Conservation (phyloP, 805 yeast species). For the Lipomyces spencermartinsiae region DNA sequence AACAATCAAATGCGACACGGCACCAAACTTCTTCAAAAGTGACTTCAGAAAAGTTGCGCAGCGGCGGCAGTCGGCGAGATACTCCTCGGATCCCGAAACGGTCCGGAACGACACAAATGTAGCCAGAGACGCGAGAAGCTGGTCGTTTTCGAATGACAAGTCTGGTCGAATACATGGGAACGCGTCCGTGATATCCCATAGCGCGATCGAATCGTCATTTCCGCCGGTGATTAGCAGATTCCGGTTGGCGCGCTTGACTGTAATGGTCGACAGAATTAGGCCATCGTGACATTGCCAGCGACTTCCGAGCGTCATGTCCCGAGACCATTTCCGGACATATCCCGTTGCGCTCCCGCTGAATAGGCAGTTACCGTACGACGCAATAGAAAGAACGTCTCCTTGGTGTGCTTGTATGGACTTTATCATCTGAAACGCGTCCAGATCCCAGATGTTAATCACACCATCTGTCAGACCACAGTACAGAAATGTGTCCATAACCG, state of each 20-base stretch:
- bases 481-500: slow-evolving; percentile 67
- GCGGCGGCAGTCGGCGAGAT: slow-evolving; percentile 78
- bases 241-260: slow-evolving; percentile 51
- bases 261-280: slow-evolving; percentile 62
- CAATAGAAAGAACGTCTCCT: slow-evolving; percentile 66
- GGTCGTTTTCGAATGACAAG: slow-evolving; percentile 58
- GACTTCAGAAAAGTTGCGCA: slow-evolving; percentile 79
- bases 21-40: slow-evolving; percentile 69
- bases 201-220: slow-evolving; percentile 65
- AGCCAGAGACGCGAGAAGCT: slow-evolving; percentile 65
- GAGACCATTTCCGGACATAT: slow-evolving; percentile 59
- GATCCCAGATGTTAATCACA: slow-evolving; percentile 81
- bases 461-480: slow-evolving; percentile 86
- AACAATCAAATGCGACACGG: slow-evolving; percentile 68
- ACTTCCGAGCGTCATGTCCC: slow-evolving; percentile 53
- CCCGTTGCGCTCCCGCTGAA: slow-evolving; percentile 63
- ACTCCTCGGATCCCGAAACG: slow-evolving; percentile 72
- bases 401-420: slow-evolving; percentile 49
- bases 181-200: slow-evolving; percentile 62
- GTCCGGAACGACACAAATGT: slow-evolving; percentile 74
- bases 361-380: slow-evolving; percentile 61
- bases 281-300: slow-evolving; percentile 63
- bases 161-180: slow-evolving; percentile 14
- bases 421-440: slow-evolving; percentile 76
- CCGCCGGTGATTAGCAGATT: slow-evolving; percentile 71